phyloP scores from a whole-genome alignment of 2,329 filamentous ascomycete species.

The Diplodia mutila region DNA sequence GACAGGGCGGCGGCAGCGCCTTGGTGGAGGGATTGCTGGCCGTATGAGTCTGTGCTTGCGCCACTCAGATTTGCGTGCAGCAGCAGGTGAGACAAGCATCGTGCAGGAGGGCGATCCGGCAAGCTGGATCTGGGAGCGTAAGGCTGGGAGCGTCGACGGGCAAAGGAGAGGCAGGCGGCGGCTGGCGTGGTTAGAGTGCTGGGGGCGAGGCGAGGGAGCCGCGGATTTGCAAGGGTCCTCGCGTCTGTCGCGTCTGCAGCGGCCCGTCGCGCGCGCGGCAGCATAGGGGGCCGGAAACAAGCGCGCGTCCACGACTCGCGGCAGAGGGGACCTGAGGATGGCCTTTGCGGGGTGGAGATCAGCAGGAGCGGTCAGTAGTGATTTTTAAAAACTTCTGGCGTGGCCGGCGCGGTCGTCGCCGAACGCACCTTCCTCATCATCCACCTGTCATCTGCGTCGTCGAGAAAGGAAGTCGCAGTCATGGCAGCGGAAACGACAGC shows the following conservation, averaged over 20 bases:
- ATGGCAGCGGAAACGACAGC: slow-evolving; percentile 23
- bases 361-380: slow-evolving; percentile 17
- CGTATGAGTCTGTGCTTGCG: neutral
- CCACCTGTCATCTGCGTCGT: neutral
- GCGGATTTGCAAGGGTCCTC: neutral
- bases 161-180: neutral
- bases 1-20: neutral
- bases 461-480: slow-evolving; percentile 1
- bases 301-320: neutral
- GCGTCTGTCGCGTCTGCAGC: neutral
- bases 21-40: slow-evolving; percentile 2
- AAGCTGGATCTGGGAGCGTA: neutral
- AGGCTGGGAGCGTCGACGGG: neutral
- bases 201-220: neutral
- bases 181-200: neutral
- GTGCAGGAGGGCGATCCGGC: neutral
- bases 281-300: neutral
- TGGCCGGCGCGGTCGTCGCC: neutral
- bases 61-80: neutral
- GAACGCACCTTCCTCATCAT: slow-evolving; percentile 12
- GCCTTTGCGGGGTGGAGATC: slow-evolving; percentile 11
- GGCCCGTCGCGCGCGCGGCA: neutral
- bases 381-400: slow-evolving; percentile 16
- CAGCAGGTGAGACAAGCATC: slow-evolving; percentile 5
- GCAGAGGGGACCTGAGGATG: neutral